Percentiles rank a stretch among this genome's conserved stretches.
Conservation (phyloP, 805 yeast species). For the Metschnikowia borealis region DNA sequence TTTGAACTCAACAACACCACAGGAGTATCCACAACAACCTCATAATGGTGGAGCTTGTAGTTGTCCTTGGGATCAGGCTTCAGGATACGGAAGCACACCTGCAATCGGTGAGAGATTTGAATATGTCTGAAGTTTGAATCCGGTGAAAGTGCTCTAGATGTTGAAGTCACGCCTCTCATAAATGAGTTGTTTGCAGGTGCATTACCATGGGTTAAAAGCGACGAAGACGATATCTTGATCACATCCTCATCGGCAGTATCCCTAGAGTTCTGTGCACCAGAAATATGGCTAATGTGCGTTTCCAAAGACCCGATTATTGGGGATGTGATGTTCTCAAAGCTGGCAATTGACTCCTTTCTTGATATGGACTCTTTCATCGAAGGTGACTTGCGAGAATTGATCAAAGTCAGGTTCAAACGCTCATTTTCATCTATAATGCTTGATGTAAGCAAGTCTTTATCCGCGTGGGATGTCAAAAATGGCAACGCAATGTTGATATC, state of each 20-base stretch:
- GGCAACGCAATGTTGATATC: conserved; percentile 44
- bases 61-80: conserved; percentile 49
- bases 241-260: conserved; percentile 17
- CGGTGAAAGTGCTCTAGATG: conserved; percentile 48
- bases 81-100: conserved; percentile 65
- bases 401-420: not conserved
- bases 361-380: conserved; percentile 29
- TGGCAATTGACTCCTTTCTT: conserved; percentile 4
- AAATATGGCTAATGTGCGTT: conserved; percentile 32
- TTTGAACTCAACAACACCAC: conserved; percentile 44
- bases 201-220: conserved; percentile 27
- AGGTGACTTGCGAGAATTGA: conserved; percentile 6
- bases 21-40: conserved; percentile 78
- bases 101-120: conserved; percentile 62
- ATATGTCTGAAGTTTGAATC: conserved; percentile 63
- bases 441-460: conserved; percentile 26
- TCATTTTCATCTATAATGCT: conserved; percentile 11
- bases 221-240: conserved; percentile 29
- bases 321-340: conserved; percentile 20
- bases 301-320: conserved; percentile 39
- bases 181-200: conserved; percentile 24
- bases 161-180: conserved; percentile 33
- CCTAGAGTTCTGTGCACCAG: conserved; percentile 5
- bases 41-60: conserved; percentile 63
- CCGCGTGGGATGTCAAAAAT: conserved; percentile 36